Conservation (phyloP, 2,329 filamentous ascomycete species). For the Westerdykella aurantiaca region DNA sequence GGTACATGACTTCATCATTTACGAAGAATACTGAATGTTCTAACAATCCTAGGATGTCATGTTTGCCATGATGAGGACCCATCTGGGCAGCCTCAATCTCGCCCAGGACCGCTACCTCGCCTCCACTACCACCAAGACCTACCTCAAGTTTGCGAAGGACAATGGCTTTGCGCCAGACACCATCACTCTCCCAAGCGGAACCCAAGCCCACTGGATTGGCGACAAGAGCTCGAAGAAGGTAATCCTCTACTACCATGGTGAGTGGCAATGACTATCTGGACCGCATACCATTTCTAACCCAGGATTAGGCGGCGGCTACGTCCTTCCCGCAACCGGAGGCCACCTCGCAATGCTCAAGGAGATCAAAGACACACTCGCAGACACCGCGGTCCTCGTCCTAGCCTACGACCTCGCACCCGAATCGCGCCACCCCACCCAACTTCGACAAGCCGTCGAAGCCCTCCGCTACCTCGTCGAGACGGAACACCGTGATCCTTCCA, state of each 20-base stretch:
- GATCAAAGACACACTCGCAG: conserved; percentile 42
- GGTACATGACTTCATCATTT: too few relatives aligned
- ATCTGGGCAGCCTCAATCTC: conserved; percentile 24
- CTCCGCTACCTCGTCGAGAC: conserved; percentile 41
- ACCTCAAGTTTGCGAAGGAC: conserved; percentile 32
- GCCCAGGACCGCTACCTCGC: conserved; percentile 33
- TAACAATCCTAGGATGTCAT: conserved; percentile 18
- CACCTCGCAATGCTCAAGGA: conserved; percentile 48
- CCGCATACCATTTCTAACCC: conserved; percentile 4
- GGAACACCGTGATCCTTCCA: conserved; percentile 30
- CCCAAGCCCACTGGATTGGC: conserved; percentile 46
- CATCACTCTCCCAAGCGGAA: conserved; percentile 37
- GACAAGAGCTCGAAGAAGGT: conserved; percentile 34
- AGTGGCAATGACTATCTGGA: not conserved
- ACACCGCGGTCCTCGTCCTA: conserved; percentile 49
- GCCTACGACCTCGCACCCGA: conserved; percentile 54
- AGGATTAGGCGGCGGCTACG: conserved; percentile 51
- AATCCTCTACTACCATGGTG: conserved; percentile 46
- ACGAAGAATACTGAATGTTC: too few relatives aligned
- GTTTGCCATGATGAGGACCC: conserved; percentile 25
- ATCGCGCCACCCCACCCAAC: conserved; percentile 44
- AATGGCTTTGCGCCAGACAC: conserved; percentile 35
- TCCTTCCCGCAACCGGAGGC: conserved; percentile 42
- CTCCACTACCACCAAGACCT: conserved; percentile 27
- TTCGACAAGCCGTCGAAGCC: conserved; percentile 43